Conservation (phyloP, 2,329 filamentous ascomycete genomes). For the Fusarium begoniae region DNA sequence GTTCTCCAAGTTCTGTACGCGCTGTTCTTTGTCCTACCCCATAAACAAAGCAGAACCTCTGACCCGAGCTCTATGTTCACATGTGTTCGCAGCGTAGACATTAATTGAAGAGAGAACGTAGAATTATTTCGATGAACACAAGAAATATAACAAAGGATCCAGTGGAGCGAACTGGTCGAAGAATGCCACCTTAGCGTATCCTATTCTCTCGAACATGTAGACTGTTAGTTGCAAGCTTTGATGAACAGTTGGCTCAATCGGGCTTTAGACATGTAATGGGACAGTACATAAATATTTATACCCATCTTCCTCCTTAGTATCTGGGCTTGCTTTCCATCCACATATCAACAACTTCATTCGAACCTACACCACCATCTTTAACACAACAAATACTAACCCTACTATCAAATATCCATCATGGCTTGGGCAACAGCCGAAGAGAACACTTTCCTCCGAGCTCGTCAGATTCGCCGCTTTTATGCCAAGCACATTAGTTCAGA, state of each 20-base stretch:
- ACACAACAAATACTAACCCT: background rate
- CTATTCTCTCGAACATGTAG: background rate
- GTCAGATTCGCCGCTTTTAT: background rate
- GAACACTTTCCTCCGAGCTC: background rate
- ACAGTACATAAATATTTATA: accelerated
- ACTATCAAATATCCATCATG: background rate
- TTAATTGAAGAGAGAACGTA: too few relatives aligned
- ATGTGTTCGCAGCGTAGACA: accelerated
- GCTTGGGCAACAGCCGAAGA: background rate
- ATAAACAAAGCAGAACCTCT: background rate
- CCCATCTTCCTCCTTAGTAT: too few relatives aligned
- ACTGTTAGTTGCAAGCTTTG: too few relatives aligned
- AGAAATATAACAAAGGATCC: background rate
- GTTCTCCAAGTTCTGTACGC: too few relatives aligned
- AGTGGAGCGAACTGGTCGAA: background rate
- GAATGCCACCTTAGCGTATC: accelerated
- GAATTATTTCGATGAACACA: background rate
- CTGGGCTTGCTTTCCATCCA: background rate
- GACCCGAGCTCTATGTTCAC: accelerated
- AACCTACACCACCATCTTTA: background rate
- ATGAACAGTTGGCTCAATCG: accelerated
- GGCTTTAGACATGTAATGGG: accelerated
- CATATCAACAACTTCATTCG: background rate
- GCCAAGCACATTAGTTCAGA: background rate
- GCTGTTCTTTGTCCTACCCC: background rate